Conservation (phyloP, 169 alveolate species). For the Plasmodium cynomolgi region DNA sequence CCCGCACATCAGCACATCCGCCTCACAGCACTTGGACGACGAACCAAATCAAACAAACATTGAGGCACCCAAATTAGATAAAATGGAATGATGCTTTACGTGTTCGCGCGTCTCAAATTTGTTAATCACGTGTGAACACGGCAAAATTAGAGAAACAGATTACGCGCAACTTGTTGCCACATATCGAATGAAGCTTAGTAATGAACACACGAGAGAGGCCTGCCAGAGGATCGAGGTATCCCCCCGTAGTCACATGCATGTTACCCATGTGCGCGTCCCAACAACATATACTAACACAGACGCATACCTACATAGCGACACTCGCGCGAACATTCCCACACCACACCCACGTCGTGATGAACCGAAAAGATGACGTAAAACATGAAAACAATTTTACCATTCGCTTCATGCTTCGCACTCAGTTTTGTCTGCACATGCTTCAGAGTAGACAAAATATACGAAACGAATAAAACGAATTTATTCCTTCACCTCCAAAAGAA, state of each 20-base stretch:
- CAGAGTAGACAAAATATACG: conserved; percentile 24
- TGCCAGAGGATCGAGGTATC: neutral
- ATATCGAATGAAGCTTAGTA: neutral
- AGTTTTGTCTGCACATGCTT: conserved; percentile 52
- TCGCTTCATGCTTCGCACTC: conserved; percentile 15
- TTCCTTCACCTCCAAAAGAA: conserved; percentile 7
- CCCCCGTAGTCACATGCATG: neutral
- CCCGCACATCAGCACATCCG: neutral
- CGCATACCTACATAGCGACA: neutral
- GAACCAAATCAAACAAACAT: neutral
- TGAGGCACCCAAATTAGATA: neutral
- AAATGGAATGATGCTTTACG: neutral
- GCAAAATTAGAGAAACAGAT: neutral
- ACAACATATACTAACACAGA: neutral
- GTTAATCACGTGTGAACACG: neutral
- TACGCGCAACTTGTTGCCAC: neutral
- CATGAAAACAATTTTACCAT: conserved; percentile 48
- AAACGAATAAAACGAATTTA: conserved; percentile 28
- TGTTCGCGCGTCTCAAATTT: neutral
- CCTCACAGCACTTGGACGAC: neutral
- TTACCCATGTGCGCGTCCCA: neutral
- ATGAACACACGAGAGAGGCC: neutral
- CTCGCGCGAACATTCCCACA: neutral
- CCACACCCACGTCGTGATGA: neutral
- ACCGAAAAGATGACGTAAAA: conserved; percentile 67